These are phyloP conservation scores for Solanum appendiculatum DNA, from an alignment of 257 asterid species.

Conservation along the genomic window DNA sequence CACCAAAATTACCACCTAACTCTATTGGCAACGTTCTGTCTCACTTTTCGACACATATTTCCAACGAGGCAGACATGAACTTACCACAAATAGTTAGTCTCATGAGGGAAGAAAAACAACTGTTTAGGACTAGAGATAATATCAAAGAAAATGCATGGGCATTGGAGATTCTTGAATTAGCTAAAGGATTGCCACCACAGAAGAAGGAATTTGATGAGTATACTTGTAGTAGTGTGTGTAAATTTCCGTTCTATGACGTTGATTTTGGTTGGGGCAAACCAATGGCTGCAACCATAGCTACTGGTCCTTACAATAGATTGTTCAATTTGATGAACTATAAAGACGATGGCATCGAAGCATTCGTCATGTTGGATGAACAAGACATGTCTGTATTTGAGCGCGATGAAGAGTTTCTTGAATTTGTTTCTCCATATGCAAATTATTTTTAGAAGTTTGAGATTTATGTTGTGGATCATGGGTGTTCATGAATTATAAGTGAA, in stretches of 20 bases:
- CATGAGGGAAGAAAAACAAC: not conserved
- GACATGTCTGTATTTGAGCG: not conserved
- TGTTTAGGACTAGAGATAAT: not conserved
- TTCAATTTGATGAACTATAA: not conserved
- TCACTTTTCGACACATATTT: not conserved
- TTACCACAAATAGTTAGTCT: not conserved
- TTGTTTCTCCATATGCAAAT: not conserved
- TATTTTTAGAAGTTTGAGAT: not conserved
- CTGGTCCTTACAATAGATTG: not conserved
- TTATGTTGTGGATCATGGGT: not conserved
- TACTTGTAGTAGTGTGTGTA: not conserved
- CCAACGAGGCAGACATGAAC: not conserved
- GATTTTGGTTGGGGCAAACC: conserved; percentile 1
- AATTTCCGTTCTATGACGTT: not conserved
- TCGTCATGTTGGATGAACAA: not conserved
- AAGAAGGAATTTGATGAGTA: not conserved
- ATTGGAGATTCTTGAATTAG: not conserved
- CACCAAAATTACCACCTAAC: not conserved
- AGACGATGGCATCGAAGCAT: not conserved
- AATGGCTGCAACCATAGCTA: not conserved
- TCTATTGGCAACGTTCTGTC: not conserved
- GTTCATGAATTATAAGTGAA: not conserved
- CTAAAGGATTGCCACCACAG: not conserved
- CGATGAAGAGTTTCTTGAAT: not conserved
- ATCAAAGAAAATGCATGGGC: not conserved